phyloP scores from a whole-genome alignment of 371 early-diverging fungal species.

The Vairimorpha ceranae region DNA sequence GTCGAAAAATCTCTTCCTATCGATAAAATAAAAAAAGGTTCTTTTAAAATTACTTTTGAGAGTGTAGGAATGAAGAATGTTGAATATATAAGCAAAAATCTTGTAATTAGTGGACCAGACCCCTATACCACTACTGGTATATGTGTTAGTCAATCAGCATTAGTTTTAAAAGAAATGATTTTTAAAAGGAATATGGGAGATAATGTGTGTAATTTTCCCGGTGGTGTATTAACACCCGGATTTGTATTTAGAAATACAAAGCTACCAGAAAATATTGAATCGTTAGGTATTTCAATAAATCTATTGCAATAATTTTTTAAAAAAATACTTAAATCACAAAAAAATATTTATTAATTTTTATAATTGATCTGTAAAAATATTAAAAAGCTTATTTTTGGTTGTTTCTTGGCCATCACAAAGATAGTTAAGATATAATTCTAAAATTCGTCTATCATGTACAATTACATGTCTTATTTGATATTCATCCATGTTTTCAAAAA shows the following conservation, averaged over 20 bases:
- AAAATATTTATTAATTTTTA: neutral
- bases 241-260: constrained; percentile 52
- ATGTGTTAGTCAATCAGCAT: constrained; percentile 43
- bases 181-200: neutral
- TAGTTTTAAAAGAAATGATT: constrained; percentile 18
- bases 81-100: constrained; percentile 20
- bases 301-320: too few species aligned
- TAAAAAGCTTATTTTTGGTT: constrained; percentile 12
- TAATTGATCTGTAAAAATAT: constrained; percentile 9
- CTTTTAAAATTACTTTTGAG: constrained; percentile 51
- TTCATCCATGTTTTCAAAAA: constrained; percentile 31
- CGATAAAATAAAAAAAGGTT: constrained; percentile 40
- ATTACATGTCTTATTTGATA: neutral
- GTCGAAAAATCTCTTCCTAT: constrained; percentile 48
- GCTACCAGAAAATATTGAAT: constrained; percentile 46
- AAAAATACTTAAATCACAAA: neutral
- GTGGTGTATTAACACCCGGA: constrained; percentile 62
- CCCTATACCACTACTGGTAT: constrained; percentile 60
- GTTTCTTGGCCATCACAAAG: neutral
- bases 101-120: constrained; percentile 61
- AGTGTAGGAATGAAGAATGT: constrained; percentile 30
- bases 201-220: constrained; percentile 6
- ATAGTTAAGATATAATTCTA: constrained; percentile 8
- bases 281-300: constrained; percentile 53
- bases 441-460: constrained; percentile 4